A percentile compares a stretch with the other conserved stretches of the same genome.
Conservation (phyloP, 2,329 filamentous ascomycete species). For the Corinectria fuckeliana region DNA sequence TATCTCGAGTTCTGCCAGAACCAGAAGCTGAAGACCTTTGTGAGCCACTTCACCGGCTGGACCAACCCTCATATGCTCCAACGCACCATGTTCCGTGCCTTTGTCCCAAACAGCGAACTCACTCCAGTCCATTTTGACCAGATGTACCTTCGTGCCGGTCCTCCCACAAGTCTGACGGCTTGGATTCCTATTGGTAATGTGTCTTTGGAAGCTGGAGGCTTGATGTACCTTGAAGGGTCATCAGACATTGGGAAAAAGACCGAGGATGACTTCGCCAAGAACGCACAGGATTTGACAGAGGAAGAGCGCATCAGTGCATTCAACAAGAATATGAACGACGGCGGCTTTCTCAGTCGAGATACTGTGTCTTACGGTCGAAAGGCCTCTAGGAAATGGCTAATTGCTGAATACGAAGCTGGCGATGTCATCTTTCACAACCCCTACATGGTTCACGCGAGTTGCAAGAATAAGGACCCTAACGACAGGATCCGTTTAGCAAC, state of each 20-base stretch:
- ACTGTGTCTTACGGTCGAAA: conserved; percentile 19
- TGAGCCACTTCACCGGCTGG: conserved; percentile 17
- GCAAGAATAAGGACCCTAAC: conserved; percentile 19
- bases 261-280: conserved; percentile 19
- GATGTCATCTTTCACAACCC: conserved; percentile 24
- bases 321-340: conserved; percentile 25
- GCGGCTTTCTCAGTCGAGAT: conserved; percentile 20
- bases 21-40: conserved; percentile 3
- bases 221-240: conserved; percentile 16
- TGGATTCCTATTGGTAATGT: conserved; percentile 10
- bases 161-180: conserved; percentile 9
- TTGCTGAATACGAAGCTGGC: conserved; percentile 21
- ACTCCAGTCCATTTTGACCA: conserved; percentile 17
- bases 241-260: conserved; percentile 21
- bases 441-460: conserved; percentile 22
- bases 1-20: conserved; percentile 14
- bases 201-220: conserved; percentile 8
- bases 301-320: conserved; percentile 21
- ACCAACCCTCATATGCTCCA: conserved; percentile 22
- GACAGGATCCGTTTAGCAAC: conserved; percentile 17
- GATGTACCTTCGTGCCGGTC: conserved; percentile 12
- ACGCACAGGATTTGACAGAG: conserved; percentile 8
- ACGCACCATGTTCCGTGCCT: conserved; percentile 13
- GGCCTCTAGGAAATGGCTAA: conserved; percentile 19
- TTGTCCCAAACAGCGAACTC: conserved; percentile 6